Evolutionary conservation across 2,329 filamentous ascomycete genomes (phyloP).

Genomic region (Coniosporium tulheliwenetii): DNA sequence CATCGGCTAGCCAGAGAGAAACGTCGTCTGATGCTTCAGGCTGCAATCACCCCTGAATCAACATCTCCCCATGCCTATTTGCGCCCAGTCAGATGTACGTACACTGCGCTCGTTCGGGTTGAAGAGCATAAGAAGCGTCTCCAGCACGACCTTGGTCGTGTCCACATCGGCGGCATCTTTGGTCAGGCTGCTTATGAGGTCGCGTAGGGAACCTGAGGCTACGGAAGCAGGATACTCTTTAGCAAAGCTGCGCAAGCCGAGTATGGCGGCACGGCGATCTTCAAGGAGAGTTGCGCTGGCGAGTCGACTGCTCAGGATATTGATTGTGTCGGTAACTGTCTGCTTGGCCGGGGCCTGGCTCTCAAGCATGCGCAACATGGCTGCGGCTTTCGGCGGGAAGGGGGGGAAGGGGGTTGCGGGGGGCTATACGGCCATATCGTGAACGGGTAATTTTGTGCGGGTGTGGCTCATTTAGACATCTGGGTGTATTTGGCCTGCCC

Average conservation of each 20-base stretch:
- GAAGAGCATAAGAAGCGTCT: conserved; percentile 92
- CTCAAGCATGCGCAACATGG: conserved; percentile 41
- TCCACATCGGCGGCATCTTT: conserved; percentile 92
- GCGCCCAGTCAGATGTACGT: conserved; percentile 12
- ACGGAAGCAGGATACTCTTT: conserved; percentile 95
- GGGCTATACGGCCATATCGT: too few species aligned
- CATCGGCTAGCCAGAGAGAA: conserved; percentile 86
- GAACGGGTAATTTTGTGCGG: too few species aligned
- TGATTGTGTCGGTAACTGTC: conserved; percentile 89
- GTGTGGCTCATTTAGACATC: neutral
- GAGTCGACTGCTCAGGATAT: conserved; percentile 71
- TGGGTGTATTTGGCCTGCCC: too few species aligned
- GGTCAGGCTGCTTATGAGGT: conserved; percentile 68
- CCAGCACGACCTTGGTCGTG: conserved; percentile 85
- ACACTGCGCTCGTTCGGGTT: conserved; percentile 47
- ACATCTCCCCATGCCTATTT: neutral
- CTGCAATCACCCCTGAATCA: conserved; percentile 29
- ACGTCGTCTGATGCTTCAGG: conserved; percentile 93
- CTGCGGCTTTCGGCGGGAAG: conserved; percentile 6
- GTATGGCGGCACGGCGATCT: conserved; percentile 82
- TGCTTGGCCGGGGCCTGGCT: conserved; percentile 80
- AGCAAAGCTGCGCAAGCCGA: conserved; percentile 86
- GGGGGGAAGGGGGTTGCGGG: neutral
- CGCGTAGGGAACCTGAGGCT: conserved; percentile 78
- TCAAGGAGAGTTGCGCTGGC: conserved; percentile 83